Percentiles rank a stretch among this genome's conserved stretches.
Conservation (phyloP, 805 yeast genomes). For the Isabelozyma gotoi region DNA sequence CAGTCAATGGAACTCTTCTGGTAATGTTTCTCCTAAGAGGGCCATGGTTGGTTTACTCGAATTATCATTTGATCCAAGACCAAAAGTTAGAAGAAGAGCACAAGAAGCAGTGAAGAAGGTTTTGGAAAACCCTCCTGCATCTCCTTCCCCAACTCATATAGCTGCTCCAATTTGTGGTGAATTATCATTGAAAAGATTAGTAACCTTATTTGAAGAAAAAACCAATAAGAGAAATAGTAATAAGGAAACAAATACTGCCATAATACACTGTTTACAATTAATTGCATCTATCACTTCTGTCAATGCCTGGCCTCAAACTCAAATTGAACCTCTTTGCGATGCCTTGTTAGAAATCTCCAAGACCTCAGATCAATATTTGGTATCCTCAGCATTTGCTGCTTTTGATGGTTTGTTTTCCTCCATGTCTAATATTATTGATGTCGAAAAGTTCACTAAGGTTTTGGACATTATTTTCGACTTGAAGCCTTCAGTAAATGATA, state of each 20-base stretch:
- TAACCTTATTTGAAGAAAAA: conserved; percentile 40
- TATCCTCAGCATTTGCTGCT: conserved; percentile 78
- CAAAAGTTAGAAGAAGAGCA: conserved; percentile 94
- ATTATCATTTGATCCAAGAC: conserved; percentile 82
- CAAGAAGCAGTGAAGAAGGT: conserved; percentile 78
- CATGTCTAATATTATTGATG: conserved; percentile 58
- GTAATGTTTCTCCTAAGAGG: conserved; percentile 72
- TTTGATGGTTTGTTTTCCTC: conserved; percentile 78
- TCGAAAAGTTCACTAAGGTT: conserved; percentile 62
- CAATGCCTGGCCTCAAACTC: conserved; percentile 77
- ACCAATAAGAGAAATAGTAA: conserved; percentile 32
- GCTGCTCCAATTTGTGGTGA: conserved; percentile 73
- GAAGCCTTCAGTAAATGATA: conserved; percentile 79
- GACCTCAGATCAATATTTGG: conserved; percentile 79
- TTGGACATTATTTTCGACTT: conserved; percentile 72
- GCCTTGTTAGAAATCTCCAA: conserved; percentile 71
- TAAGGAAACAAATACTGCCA: conserved; percentile 53
- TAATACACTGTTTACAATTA: conserved; percentile 78
- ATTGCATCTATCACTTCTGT: conserved; percentile 68
- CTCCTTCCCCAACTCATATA: conserved; percentile 76
- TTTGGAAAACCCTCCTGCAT: conserved; percentile 66
- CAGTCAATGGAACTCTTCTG: conserved; percentile 65
- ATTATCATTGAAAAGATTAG: conserved; percentile 57
- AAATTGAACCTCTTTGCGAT: conserved; percentile 74
- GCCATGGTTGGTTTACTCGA: conserved; percentile 78